phyloP scores from a whole-genome alignment of 1,284 basidiomycete genomes.

The Mycena sp. region DNA sequence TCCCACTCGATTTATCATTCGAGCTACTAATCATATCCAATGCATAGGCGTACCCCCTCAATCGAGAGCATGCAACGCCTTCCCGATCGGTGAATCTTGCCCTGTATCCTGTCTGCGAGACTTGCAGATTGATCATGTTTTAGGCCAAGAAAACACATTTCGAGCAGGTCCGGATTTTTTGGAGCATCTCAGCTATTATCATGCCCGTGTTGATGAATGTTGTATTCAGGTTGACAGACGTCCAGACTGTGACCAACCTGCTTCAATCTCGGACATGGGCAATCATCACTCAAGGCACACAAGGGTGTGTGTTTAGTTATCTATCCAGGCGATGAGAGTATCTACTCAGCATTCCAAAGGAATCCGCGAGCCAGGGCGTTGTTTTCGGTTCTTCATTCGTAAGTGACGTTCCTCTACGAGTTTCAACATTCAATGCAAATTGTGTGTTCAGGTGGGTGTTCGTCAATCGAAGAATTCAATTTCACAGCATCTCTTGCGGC shows the following conservation, averaged over 20 bases:
- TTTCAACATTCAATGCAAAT: no score
- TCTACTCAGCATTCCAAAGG: neutral
- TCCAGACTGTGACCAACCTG: neutral
- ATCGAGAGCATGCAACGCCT: neutral
- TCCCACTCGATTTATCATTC: no score
- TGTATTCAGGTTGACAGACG: neutral
- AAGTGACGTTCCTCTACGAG: no score
- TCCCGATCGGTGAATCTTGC: conserved; percentile 12
- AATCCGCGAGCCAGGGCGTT: conserved; percentile 10
- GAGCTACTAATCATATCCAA: neutral
- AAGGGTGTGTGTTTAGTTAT: conserved; percentile 4
- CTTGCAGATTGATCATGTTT: neutral
- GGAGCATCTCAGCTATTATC: neutral
- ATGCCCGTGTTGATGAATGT: neutral
- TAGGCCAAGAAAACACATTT: conserved; percentile 14
- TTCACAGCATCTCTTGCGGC: neutral
- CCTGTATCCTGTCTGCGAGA: neutral
- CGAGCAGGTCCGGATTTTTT: neutral
- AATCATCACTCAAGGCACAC: conserved; percentile 6
- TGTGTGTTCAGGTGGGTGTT: no score
- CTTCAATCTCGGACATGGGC: neutral
- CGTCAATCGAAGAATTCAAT: neutral
- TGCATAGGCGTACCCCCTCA: neutral
- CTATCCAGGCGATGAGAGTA: neutral
- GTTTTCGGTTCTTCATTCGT: neutral